Conservation (phyloP, 495 filamentous ascomycete species). For the Talaromyces thailandensis region DNA sequence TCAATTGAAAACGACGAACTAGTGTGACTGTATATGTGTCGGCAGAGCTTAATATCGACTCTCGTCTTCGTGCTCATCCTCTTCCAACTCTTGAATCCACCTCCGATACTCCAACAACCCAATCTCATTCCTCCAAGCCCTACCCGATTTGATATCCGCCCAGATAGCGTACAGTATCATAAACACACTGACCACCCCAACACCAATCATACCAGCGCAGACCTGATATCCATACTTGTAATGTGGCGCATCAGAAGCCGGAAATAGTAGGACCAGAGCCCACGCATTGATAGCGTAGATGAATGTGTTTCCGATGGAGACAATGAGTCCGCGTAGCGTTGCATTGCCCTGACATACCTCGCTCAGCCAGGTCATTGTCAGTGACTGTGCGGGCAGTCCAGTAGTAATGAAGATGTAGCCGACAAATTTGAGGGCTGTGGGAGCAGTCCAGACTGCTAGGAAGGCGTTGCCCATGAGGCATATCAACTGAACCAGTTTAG, state of each 20-base stretch:
- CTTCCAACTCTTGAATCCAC: not conserved
- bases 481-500: not conserved
- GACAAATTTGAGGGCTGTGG: not conserved
- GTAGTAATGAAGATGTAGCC: constrained; percentile 1
- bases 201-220: not conserved
- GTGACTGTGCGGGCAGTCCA: not conserved
- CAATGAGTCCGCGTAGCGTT: not conserved
- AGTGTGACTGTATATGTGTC: not conserved
- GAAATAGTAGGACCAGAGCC: not conserved
- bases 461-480: not conserved
- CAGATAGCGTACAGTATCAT: not conserved
- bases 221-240: not conserved
- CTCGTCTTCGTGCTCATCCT: not conserved
- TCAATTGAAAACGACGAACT: not conserved
- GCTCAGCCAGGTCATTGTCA: not conserved
- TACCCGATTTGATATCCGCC: not conserved
- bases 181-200: not conserved
- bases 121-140: constrained; percentile 2
- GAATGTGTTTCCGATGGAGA: not conserved
- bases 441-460: not conserved
- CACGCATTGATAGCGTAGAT: not conserved
- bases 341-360: not conserved
- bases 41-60: not conserved
- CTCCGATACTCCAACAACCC: constrained; percentile 1
- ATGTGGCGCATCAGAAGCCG: not conserved